Conservation (phyloP, 139 green algal species). For the Haematococcus lacustris region DNA sequence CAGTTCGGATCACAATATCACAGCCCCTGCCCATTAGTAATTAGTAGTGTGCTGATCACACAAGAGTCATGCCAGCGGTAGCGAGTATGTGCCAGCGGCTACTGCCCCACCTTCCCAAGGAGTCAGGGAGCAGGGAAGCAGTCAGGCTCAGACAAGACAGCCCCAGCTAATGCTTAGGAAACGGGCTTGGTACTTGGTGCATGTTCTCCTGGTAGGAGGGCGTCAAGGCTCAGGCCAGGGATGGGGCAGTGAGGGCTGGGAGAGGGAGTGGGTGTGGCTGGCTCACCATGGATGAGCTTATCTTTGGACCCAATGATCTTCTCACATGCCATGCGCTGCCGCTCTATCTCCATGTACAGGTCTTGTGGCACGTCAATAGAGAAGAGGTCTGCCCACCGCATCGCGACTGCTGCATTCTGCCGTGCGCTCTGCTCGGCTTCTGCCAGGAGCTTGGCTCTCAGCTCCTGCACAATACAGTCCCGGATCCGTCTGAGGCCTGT, state of each 20-base stretch:
- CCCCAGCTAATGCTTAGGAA: no score
- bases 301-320: slow-evolving; percentile 62
- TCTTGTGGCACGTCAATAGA: slow-evolving; percentile 60
- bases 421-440: slow-evolving; percentile 64
- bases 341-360: slow-evolving; percentile 57
- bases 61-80: neutral
- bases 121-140: no score
- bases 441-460: slow-evolving; percentile 59
- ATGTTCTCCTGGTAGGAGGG: no score
- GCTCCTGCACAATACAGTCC: slow-evolving; percentile 37
- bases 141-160: no score
- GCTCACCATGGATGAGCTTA: slow-evolving; percentile 45
- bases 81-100: neutral
- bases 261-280: neutral
- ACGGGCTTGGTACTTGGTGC: no score
- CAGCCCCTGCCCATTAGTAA: neutral
- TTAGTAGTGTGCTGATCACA: neutral
- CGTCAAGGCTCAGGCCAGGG: no score
- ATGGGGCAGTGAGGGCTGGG: no score
- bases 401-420: slow-evolving; percentile 64
- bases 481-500: no score
- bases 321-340: slow-evolving; percentile 53
- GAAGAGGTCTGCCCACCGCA: slow-evolving; percentile 65
- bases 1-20: neutral
- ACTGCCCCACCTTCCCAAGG: neutral